Conservation (phyloP, 352 stramenopile species). For the Albugo candida region DNA sequence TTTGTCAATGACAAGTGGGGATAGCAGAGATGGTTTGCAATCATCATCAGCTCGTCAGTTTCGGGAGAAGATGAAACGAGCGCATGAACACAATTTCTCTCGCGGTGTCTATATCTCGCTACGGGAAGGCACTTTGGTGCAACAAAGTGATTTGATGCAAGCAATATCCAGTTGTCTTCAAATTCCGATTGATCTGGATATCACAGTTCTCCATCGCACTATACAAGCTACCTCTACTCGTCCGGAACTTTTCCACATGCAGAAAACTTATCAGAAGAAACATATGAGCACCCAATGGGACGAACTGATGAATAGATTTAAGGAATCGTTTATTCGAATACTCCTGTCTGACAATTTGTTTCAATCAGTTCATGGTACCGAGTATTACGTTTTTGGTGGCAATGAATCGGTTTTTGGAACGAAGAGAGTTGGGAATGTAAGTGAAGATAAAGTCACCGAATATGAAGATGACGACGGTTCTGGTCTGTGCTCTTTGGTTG, state of each 20-base stretch:
- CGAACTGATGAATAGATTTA: constrained; percentile 37
- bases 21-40: background rate
- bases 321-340: constrained; percentile 54
- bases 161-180: constrained; percentile 72
- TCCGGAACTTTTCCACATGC: too few relatives aligned
- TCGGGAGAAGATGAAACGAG: constrained; percentile 63
- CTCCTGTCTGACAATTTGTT: constrained; percentile 23
- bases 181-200: constrained; percentile 69
- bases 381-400: constrained; percentile 72
- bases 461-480: constrained; percentile 26
- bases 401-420: constrained; percentile 13
- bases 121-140: constrained; percentile 41
- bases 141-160: constrained; percentile 74
- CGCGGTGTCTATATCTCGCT: constrained; percentile 69
- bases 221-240: constrained; percentile 20
- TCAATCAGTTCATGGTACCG: constrained; percentile 38
- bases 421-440: too few relatives aligned
- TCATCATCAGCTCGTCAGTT: constrained; percentile 26
- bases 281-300: constrained; percentile 2
- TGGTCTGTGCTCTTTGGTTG: constrained; percentile 1
- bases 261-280: too few relatives aligned
- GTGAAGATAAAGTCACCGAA: constrained; percentile 10
- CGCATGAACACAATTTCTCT: constrained; percentile 78
- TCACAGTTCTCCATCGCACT: constrained; percentile 74
- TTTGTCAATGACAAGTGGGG: background rate